Evolutionary conservation across 2,329 filamentous ascomycete species (phyloP).

Genomic region (Alternaria longipes): DNA sequence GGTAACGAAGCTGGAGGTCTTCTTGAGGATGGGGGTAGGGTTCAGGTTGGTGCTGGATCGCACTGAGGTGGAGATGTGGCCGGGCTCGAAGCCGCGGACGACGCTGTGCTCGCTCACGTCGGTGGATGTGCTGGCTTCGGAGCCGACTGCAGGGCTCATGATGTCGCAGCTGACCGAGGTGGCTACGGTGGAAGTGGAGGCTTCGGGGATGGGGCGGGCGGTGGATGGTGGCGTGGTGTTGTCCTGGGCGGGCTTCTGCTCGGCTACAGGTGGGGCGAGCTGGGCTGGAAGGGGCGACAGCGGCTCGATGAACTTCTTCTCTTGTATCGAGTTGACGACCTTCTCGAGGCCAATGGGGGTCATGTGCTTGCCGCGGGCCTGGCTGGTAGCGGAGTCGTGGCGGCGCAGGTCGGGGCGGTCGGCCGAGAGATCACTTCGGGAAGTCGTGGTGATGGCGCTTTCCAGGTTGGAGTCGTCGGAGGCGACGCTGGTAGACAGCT

Average conservation of each 20-base stretch:
- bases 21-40: constrained; percentile 69
- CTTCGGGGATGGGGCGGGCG: constrained; percentile 63
- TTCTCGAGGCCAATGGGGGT: constrained; percentile 93
- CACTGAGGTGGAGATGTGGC: constrained; percentile 74
- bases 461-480: constrained; percentile 55
- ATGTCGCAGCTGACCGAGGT: constrained; percentile 53
- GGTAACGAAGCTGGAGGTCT: constrained; percentile 45
- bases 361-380: constrained; percentile 83
- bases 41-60: constrained; percentile 68
- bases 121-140: constrained; percentile 70
- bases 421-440: constrained; percentile 60
- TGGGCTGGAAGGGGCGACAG: constrained; percentile 58
- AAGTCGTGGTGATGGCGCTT: constrained; percentile 56
- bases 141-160: constrained; percentile 56
- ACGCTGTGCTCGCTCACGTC: constrained; percentile 73
- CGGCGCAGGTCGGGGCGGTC: constrained; percentile 72
- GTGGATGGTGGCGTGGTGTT: constrained; percentile 53
- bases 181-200: constrained; percentile 66
- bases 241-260: constrained; percentile 20
- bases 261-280: constrained; percentile 39
- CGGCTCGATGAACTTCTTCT: constrained; percentile 75
- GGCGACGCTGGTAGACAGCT: constrained; percentile 58
- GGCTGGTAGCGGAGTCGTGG: constrained; percentile 74
- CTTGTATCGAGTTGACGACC: constrained; percentile 91
- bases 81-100: constrained; percentile 86